phyloP scores from a whole-genome alignment of 2,329 filamentous ascomycete species.

The Trichoderma gracile region DNA sequence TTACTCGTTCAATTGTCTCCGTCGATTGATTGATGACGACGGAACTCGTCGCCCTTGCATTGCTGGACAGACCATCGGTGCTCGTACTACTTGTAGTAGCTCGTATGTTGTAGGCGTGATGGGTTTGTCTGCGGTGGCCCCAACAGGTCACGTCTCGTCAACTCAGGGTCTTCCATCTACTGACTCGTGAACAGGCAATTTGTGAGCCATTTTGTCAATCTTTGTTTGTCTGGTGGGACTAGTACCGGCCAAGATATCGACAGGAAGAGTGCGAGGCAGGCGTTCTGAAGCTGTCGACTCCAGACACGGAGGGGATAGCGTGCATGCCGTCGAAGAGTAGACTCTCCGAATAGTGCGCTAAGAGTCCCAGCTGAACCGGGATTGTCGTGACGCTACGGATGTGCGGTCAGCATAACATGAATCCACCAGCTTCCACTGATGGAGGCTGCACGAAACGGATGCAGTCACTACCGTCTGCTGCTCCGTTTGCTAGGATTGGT shows the following conservation, averaged over 20 bases:
- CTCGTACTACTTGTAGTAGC: constrained; percentile 10
- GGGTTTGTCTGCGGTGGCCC: not conserved
- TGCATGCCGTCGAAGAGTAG: constrained; percentile 11
- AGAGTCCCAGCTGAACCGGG: constrained; percentile 22
- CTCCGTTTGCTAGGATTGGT: constrained; percentile 8
- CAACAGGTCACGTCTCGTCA: not conserved
- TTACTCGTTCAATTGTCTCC: constrained; percentile 17
- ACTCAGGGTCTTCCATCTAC: not conserved
- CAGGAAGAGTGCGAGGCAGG: not conserved
- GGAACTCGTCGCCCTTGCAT: constrained; percentile 14
- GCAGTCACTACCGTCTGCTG: constrained; percentile 10
- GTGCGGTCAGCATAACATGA: constrained; percentile 25
- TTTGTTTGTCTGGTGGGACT: not conserved
- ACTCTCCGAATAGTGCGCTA: constrained; percentile 22
- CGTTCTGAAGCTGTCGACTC: not conserved
- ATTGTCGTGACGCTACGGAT: constrained; percentile 22
- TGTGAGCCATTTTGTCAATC: constrained; percentile 11
- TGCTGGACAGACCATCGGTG: not conserved
- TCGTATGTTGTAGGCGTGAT: constrained; percentile 8
- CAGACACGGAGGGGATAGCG: constrained; percentile 1
- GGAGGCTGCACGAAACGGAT: constrained; percentile 9
- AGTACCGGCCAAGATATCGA: not conserved
- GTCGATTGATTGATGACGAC: constrained; percentile 7
- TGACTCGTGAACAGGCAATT: constrained; percentile 2
- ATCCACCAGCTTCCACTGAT: not conserved